Conservation (phyloP, 176 grass and related monocot species). For the Ananas comosus region DNA sequence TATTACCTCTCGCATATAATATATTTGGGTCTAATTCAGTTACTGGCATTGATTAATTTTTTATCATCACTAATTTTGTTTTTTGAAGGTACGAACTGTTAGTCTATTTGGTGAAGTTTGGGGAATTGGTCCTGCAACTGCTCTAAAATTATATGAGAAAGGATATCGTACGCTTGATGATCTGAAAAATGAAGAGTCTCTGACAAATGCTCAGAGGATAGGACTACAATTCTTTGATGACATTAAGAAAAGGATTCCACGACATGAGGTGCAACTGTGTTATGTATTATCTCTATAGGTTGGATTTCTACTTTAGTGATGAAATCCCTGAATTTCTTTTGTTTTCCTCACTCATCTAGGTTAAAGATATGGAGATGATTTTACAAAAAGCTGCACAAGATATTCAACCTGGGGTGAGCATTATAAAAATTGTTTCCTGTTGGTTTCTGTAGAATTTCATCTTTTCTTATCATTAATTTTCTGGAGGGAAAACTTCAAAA, state of each 20-base stretch:
- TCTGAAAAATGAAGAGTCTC: slow-evolving; percentile 61
- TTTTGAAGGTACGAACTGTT: slow-evolving; percentile 56
- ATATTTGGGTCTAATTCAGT: background rate
- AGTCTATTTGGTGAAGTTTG: slow-evolving; percentile 94
- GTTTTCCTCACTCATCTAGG: slow-evolving; percentile 38
- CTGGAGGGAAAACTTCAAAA: too few species aligned
- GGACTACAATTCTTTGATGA: slow-evolving; percentile 83
- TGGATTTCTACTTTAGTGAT: background rate
- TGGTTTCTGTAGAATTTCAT: background rate
- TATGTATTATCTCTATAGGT: background rate
- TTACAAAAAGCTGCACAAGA: slow-evolving; percentile 59
- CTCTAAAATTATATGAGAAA: slow-evolving; percentile 92
- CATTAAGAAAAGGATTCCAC: slow-evolving; percentile 89
- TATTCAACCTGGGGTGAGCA: slow-evolving; percentile 72
- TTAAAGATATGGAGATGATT: slow-evolving; percentile 80
- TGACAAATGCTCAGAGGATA: slow-evolving; percentile 65
- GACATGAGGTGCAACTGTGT: slow-evolving; percentile 39
- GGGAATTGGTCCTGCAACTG: slow-evolving; percentile 90
- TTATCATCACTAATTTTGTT: slow-evolving; percentile 13
- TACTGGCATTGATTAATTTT: background rate
- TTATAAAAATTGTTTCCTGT: background rate
- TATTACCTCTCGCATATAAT: background rate
- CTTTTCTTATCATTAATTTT: background rate
- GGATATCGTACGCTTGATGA: slow-evolving; percentile 83
- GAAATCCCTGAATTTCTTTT: background rate